Base-by-base conservation (phyloP, 2,329 filamentous ascomycete species). In the Chaetomiaceae sp. region DNA sequence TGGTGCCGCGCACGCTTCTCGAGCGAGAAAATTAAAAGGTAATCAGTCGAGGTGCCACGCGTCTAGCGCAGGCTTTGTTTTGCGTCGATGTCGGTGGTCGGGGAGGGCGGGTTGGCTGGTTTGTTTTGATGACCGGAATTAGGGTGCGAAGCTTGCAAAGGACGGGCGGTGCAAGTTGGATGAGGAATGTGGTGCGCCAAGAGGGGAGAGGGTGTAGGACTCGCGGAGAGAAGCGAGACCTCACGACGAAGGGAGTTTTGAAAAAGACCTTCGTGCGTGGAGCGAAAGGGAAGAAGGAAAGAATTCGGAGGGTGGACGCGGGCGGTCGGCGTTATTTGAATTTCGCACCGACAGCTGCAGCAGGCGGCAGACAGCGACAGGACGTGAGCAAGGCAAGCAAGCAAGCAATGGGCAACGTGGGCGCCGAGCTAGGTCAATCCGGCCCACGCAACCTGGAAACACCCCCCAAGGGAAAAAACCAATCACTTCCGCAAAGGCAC, bases 241-340 rank as follows among this genome's bases (percentile, higher is more conserved):
- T 66, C 72, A 75, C 72, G 70, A 68, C 64, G 62, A 66, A 68
- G 64, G 62, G 67, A 62, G 63, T 63, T 63, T 64, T 62, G 60
- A 64, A 24, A 67, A 67, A 39, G 58, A 56, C 71, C 72, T 72
- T 71, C 71, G 70, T 72, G 70, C 71, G 71, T 74, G 62, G 62
- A 62, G 61, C 56, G 15, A 59, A 63, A 62, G 61, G 62, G 60
- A 61, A 58, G 61, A 58, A 58, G 29, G 50, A 54, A 49, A 43
- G 18, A n/a, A 29, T 26, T 36, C 10, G 32, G 47, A 53, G 47
- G 42, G 45, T 39, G 45, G 42, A 39, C 29, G 22, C 22, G 58
- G 56, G 55, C 43, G 47, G 51, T 45, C 53, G 57, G 51, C n/a
- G 48, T 58, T 58, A 57, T 59, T 56, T 58, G 50, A 58, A 58